Evolutionary conservation across 2,329 filamentous ascomycete species (phyloP).

Genomic region (Cryphonectria japonica): DNA sequence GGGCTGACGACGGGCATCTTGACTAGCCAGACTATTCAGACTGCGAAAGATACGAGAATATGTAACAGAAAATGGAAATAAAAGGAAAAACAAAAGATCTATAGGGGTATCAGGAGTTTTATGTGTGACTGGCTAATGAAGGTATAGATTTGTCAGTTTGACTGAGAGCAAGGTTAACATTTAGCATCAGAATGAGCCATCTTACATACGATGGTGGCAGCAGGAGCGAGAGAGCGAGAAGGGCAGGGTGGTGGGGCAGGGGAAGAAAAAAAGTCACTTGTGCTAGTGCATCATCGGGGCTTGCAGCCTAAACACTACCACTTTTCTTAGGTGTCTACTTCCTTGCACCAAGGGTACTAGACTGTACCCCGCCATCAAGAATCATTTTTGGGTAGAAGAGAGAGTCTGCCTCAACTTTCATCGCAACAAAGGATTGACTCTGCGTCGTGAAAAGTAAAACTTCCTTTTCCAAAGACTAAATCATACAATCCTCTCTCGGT

Average conservation of each 20-base stretch:
- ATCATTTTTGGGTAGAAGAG: not conserved
- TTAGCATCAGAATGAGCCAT: constrained; percentile 31
- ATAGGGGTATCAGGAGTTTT: constrained; percentile 15
- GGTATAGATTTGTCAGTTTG: constrained; percentile 10
- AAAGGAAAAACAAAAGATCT: constrained; percentile 6
- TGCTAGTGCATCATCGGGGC: not conserved
- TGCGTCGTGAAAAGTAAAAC: not conserved
- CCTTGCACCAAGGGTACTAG: not conserved
- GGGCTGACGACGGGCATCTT: constrained; percentile 90
- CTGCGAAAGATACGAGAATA: not conserved
- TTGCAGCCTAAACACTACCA: not conserved
- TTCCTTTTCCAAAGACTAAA: no score
- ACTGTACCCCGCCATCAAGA: constrained; percentile 7
- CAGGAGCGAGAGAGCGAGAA: not conserved
- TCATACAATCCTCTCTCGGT: not conserved
- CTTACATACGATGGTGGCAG: constrained; percentile 4
- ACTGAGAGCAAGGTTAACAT: constrained; percentile 28
- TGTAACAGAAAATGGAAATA: not conserved
- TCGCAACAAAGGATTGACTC: constrained; percentile 8
- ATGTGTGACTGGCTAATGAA: constrained; percentile 5
- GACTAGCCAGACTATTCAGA: constrained; percentile 25
- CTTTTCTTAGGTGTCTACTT: not conserved
- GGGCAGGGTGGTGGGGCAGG: not conserved
- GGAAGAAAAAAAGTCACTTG: not conserved
- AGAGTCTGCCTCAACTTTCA: not conserved